Conservation (phyloP, 2,329 filamentous ascomycete genomes). For the Apiospora hydei region DNA sequence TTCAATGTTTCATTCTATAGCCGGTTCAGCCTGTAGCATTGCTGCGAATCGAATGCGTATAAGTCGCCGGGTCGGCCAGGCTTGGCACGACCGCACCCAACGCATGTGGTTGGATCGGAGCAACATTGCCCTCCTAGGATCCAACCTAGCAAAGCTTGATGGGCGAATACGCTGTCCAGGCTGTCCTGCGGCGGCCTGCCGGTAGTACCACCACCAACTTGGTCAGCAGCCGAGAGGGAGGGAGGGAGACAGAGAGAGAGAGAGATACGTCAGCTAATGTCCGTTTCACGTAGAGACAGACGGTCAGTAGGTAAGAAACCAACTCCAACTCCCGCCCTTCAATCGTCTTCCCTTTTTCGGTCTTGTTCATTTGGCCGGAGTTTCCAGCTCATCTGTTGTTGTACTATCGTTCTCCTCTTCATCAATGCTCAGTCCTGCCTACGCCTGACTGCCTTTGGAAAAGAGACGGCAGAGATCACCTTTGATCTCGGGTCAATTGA, state of each 20-base stretch:
- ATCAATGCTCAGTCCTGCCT: background rate
- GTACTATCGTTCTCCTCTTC: background rate
- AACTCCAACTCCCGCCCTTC: constrained; percentile 17
- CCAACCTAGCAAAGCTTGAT: constrained; percentile 11
- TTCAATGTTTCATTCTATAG: background rate
- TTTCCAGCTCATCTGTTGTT: background rate
- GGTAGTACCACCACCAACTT: background rate
- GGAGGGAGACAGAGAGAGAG: background rate
- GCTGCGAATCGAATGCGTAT: background rate
- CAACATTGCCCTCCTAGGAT: background rate
- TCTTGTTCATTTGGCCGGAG: background rate
- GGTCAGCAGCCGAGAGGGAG: background rate
- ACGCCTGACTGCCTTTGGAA: background rate
- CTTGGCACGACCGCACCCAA: background rate
- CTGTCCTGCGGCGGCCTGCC: background rate
- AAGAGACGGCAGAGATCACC: background rate
- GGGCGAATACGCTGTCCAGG: background rate
- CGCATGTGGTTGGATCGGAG: background rate
- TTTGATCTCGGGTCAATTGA: background rate
- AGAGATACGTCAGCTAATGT: constrained; percentile 4
- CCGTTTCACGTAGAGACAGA: background rate
- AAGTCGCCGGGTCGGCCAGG: background rate
- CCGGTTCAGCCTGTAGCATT: background rate
- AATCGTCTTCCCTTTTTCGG: background rate
- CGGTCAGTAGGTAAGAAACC: background rate